Evolutionary conservation across 2,329 filamentous ascomycete genomes (phyloP).

Genomic region (Xylaria sp.): DNA sequence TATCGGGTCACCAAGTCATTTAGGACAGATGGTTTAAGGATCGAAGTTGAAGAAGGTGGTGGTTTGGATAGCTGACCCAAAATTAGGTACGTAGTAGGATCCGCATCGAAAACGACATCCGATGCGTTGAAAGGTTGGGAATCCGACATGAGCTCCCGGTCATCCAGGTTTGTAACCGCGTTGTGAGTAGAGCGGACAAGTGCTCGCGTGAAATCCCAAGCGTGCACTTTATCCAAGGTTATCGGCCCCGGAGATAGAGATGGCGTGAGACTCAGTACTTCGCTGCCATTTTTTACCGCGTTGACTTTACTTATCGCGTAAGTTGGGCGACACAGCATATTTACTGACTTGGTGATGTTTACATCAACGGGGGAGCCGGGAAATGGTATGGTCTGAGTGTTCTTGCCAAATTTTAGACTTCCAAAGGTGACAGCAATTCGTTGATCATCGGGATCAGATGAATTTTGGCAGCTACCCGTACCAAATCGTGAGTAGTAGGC

Average conservation of each 20-base stretch:
- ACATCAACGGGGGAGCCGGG: background rate
- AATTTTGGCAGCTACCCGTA: background rate
- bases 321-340: background rate
- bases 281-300: constrained; percentile 1
- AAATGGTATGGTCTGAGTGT: background rate
- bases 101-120: background rate
- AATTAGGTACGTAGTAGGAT: background rate
- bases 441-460: background rate
- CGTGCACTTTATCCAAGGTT: background rate
- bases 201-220: constrained; percentile 4
- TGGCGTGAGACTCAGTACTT: background rate
- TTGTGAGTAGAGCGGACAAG: background rate
- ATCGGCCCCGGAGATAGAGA: background rate
- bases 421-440: constrained; percentile 1
- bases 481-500: constrained; percentile 2
- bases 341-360: background rate
- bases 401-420: background rate
- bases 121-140: background rate
- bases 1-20: background rate
- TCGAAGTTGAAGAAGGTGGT: background rate
- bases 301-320: constrained; percentile 1
- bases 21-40: background rate
- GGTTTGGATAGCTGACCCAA: background rate
- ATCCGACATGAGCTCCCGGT: too few relatives aligned
- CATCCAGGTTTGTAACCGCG: too few relatives aligned